These are phyloP conservation scores for Euryodendron excelsum DNA, from an alignment of 148 eudicot species.

Conservation along the genomic window DNA sequence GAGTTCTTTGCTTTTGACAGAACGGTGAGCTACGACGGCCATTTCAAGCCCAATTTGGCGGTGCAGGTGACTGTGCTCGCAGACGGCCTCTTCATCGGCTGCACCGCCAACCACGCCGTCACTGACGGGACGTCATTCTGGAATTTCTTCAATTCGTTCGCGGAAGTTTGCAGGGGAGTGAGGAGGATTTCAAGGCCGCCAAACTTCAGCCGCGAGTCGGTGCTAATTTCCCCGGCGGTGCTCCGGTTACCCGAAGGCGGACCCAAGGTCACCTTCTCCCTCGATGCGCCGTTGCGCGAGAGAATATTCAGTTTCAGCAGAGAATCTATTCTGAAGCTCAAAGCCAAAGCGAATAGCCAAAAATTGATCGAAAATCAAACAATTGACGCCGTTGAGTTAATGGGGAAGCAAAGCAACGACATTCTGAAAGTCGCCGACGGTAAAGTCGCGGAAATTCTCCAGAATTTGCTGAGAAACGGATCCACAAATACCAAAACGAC, in stretches of 20 bases:
- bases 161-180: slow-evolving; percentile 32
- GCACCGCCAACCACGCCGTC: slow-evolving; percentile 50
- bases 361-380: slow-evolving; percentile 5
- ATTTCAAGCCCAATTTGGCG: slow-evolving; percentile 38
- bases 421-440: slow-evolving; percentile 29
- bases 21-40: slow-evolving; percentile 42
- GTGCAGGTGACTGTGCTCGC: slow-evolving; percentile 59
- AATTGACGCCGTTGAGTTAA: slow-evolving; percentile 35
- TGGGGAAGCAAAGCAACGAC: slow-evolving; percentile 64
- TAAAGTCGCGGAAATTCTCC: slow-evolving; percentile 29
- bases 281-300: slow-evolving; percentile 53
- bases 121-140: slow-evolving; percentile 56
- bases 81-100: slow-evolving; percentile 60
- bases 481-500: slow-evolving; percentile 23
- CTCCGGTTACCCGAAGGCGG: slow-evolving; percentile 36
- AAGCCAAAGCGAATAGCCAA: slow-evolving; percentile 40
- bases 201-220: slow-evolving; percentile 24
- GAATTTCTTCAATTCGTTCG: slow-evolving; percentile 52
- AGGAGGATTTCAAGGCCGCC: slow-evolving; percentile 25
- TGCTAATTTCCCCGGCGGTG: slow-evolving; percentile 29
- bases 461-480: slow-evolving; percentile 33
- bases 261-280: slow-evolving; percentile 21
- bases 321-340: slow-evolving; percentile 51
- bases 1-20: slow-evolving; percentile 30
- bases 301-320: slow-evolving; percentile 61